Conservation (phyloP, 1,139 yeast species). For the Candida pseudoviswanathii region DNA sequence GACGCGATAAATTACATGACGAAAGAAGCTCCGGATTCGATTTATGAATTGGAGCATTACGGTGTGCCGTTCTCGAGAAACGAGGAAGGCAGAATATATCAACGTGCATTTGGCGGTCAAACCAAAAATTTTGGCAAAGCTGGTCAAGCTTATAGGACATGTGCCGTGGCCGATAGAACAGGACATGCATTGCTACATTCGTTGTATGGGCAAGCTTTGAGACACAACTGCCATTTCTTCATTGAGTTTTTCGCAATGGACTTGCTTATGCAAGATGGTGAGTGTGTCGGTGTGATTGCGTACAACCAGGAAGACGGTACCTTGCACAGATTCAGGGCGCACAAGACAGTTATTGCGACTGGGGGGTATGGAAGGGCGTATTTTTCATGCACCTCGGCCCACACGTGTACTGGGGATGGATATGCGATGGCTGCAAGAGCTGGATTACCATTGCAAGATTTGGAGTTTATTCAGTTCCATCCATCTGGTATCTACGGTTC, state of each 20-base stretch:
- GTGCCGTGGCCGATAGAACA: slow-evolving; percentile 99
- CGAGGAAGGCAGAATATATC: slow-evolving; percentile 95
- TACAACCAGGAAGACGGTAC: slow-evolving; percentile 99
- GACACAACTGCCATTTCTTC: slow-evolving; percentile 96
- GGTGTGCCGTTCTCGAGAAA: slow-evolving; percentile 99
- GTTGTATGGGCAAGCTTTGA: slow-evolving; percentile 91
- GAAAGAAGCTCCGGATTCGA: slow-evolving; percentile 93
- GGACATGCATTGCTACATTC: slow-evolving; percentile 97
- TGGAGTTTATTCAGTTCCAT: slow-evolving; percentile 98
- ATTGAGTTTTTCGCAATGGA: slow-evolving; percentile 97
- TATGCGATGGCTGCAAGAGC: slow-evolving; percentile 97
- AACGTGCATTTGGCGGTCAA: slow-evolving; percentile 99
- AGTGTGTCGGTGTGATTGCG: slow-evolving; percentile 95
- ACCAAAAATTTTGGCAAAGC: slow-evolving; percentile 94
- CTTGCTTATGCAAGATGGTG: slow-evolving; percentile 92
- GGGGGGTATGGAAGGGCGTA: slow-evolving; percentile 99
- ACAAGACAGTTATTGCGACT: slow-evolving; percentile 93
- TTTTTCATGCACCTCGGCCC: slow-evolving; percentile 98
- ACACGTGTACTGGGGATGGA: slow-evolving; percentile 99
- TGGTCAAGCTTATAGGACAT: slow-evolving; percentile 98
- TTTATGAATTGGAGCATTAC: slow-evolving; percentile 94
- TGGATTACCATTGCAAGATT: slow-evolving; percentile 94
- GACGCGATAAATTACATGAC: slow-evolving; percentile 99
- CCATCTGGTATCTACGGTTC: slow-evolving; percentile 99
- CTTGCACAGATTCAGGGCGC: slow-evolving; percentile 94